Evolutionary conservation across 306 rosid genomes (phyloP), one percentile per base, ranked within the genome.

Genomic region (Canavalia ensiformis): DNA sequence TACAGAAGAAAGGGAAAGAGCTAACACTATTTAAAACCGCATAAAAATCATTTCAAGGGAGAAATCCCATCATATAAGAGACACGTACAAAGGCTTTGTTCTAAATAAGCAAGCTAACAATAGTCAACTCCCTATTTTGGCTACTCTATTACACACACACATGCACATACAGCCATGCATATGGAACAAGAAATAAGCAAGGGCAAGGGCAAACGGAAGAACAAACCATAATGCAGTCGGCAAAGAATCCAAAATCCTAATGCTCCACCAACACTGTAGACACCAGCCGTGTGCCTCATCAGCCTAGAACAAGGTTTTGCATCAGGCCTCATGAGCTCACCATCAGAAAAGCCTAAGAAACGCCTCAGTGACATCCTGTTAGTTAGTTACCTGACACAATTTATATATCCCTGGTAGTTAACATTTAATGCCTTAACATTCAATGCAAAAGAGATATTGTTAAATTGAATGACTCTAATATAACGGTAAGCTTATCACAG

Each of bases 211-310:
- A 62, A 25, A 76, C 8, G 25, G 74, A 28, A 57, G 77, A 67
- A 84, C 92, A 45, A 45, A 95, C 99, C 99, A 37, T 93, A 93
- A 65, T 95, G 98, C 87, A 95, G 65, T 77, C 97, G 82, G 68
- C 98, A 90, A 56, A 95, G 98, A 76, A 93, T 68, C 98, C 99
- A 95, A 87, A 93, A 93, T 33, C 82, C 91, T 57, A 95, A 85
- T 66, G 87, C 97, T 82, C 99, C 99, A 54, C 96, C 98, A 73
- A 95, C 98, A 62, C 88, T 84, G 69, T 70, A 95, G 68, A 95
- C 87, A 34, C 90, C 97, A 0, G 98, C 99, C 0, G 97, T 93
- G 57, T 95, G 99, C 68, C 92, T 90, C 92, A 85, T 93, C 76
- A 95, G 75, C 83, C 95, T 90, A 25, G 99, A 89, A 75, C 98